These are phyloP conservation scores for Vitis hybrid DNA, from an alignment of 177 flowering plant species.

Conservation along the genomic window DNA sequence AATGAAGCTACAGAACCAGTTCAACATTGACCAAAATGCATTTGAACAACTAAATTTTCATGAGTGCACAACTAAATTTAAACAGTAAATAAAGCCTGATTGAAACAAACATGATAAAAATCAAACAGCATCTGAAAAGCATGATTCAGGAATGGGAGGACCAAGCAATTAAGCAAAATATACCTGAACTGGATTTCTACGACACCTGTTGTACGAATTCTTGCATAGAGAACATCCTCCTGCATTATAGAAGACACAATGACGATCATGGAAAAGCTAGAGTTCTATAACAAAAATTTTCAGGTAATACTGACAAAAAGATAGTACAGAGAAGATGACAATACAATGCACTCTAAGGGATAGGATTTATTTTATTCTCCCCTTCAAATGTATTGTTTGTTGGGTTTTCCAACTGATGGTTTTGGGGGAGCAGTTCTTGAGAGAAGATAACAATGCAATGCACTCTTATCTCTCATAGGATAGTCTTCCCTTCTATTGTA, in stretches of 20 bases:
- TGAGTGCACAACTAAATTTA: not conserved
- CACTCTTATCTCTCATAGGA: too few relatives aligned
- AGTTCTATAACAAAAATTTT: not conserved
- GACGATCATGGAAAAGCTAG: constrained; percentile 4
- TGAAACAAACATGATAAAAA: not conserved
- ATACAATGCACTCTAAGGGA: too few relatives aligned
- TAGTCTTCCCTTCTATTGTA: not conserved
- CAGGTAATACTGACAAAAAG: not conserved
- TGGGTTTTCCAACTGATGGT: too few relatives aligned
- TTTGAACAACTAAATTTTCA: not conserved
- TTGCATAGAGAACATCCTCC: constrained; percentile 97
- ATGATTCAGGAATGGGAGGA: not conserved
- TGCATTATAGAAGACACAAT: constrained; percentile 31
- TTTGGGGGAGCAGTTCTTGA: not conserved
- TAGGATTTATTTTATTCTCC: too few relatives aligned
- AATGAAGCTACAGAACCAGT: too few relatives aligned
- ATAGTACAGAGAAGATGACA: too few relatives aligned
- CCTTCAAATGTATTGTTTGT: too few relatives aligned
- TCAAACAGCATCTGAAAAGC: not conserved
- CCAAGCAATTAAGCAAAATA: not conserved
- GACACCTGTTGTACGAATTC: constrained; percentile 98
- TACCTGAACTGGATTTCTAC: constrained; percentile 98
- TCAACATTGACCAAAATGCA: too few relatives aligned
- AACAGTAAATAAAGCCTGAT: not conserved
- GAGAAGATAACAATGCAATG: not conserved